Conservation (phyloP, 2,329 filamentous ascomycete species). For the Paraphoma sp. region DNA sequence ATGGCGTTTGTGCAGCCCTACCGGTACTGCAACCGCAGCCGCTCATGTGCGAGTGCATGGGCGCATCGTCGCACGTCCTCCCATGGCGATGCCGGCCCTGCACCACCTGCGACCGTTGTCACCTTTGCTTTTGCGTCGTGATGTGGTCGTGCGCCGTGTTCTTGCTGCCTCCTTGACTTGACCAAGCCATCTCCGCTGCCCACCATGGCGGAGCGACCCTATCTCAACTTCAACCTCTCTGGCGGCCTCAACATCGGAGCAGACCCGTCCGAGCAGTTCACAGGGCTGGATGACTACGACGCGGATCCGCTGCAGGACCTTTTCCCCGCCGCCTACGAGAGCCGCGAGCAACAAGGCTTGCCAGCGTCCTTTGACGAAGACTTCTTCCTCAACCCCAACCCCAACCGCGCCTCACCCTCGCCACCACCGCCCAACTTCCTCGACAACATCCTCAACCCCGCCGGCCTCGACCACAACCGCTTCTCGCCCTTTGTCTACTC, state of each 20-base stretch:
- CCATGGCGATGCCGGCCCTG: conserved; percentile 7
- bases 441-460: conserved; percentile 38
- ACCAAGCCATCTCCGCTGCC: conserved; percentile 3
- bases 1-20: neutral
- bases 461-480: conserved; percentile 20
- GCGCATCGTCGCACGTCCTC: neutral
- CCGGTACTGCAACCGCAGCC: neutral
- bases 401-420: conserved; percentile 19
- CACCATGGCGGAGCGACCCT: conserved; percentile 24
- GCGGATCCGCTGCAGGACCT: conserved; percentile 5
- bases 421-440: conserved; percentile 32
- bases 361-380: conserved; percentile 9
- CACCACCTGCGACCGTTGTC: neutral
- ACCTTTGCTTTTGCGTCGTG: neutral
- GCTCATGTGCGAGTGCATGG: neutral
- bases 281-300: conserved; percentile 7
- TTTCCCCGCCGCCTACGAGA: neutral
- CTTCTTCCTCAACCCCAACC: conserved; percentile 22
- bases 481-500: conserved; percentile 19
- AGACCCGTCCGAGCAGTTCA: neutral
- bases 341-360: conserved; percentile 3
- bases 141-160: conserved; percentile 2
- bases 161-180: conserved; percentile 1
- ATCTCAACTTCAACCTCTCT: conserved; percentile 1
- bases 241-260: conserved; percentile 3